phyloP scores from a whole-genome alignment of 1,139 yeast species.

The Zygosaccharomyces pseudobailii region DNA sequence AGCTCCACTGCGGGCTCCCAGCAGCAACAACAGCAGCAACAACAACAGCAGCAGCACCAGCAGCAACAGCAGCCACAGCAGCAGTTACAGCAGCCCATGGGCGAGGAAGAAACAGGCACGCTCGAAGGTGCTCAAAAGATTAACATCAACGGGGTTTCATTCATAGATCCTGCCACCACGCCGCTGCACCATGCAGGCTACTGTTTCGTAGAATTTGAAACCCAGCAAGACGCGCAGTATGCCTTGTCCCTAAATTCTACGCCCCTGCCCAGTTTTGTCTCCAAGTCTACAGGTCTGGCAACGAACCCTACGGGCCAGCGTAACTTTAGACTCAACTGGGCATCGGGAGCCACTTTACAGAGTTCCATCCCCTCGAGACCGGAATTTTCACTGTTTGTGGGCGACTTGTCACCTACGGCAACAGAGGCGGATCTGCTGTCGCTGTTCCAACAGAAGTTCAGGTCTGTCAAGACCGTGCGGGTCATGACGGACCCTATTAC shows the following conservation, averaged over 20 bases:
- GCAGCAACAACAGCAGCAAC: no score
- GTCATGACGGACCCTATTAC: constrained; percentile 80
- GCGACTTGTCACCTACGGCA: constrained; percentile 77
- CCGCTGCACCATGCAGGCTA: constrained; percentile 60
- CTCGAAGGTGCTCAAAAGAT: constrained; percentile 18
- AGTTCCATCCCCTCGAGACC: constrained; percentile 33
- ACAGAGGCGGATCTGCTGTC: constrained; percentile 67
- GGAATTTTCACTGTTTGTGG: constrained; percentile 77
- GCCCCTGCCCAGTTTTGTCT: constrained; percentile 57
- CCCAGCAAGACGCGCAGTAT: constrained; percentile 59
- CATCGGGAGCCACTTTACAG: constrained; percentile 59
- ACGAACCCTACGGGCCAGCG: constrained; percentile 35
- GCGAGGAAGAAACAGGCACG: not conserved
- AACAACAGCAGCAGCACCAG: constrained; percentile 2
- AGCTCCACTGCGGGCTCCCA: constrained; percentile 24
- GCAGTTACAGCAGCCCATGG: not conserved
- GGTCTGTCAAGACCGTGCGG: constrained; percentile 77
- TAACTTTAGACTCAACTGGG: constrained; percentile 77
- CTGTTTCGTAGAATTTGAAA: constrained; percentile 79
- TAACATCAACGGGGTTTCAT: constrained; percentile 32
- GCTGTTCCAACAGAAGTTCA: constrained; percentile 63
- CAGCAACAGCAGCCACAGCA: constrained; percentile 12
- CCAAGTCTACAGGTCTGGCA: constrained; percentile 18
- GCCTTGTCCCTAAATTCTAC: constrained; percentile 70
- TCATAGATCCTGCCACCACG: constrained; percentile 33